Evolutionary conservation across 768 basidiomycete genomes (phyloP), one percentile per base, ranked within the genome.

Genomic region (Podaxis sp.): DNA sequence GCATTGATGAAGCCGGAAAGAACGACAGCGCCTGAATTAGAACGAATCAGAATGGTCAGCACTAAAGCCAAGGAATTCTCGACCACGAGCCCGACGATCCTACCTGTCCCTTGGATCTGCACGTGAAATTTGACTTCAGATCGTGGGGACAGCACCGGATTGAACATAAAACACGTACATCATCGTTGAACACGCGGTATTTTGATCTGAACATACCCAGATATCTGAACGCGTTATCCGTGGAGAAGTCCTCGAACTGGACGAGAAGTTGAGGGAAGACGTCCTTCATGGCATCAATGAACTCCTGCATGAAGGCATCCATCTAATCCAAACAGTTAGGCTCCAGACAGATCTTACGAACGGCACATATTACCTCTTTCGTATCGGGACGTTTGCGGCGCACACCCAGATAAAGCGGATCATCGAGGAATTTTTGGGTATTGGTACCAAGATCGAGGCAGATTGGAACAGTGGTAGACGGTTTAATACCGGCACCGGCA

Each of bases 241-340:
- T 90, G 56, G 88, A 87, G 71, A 90, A 93, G 70, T 92, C 86
- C 65, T 88, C 87, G 64, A 88, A 90, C 63, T 91, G 89, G n/a
- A 91, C 82, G 66, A 90, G 76, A 54, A 88, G 75, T 4, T 83
- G 75, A 6, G 90, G 90, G 73, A 89, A 90, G 15, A 84, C 82
- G 30, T 84, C 80, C 48, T 75, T 73, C 79, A 89, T 85, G 8
- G 87, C 85, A 15, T 76, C 72, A 87, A 92, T 91, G 73, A 92
- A 90, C 66, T 87, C 85, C 58, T 87, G 83, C 84, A 92, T 87
- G 75, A 91, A 91, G 40, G 75, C 86, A 48, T 87, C 84, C 80
- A 89, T 88, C 85, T 87, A 64, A 13, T 22, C 33, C 28, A 1
- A 64, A 24, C 28, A 54, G 46, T 49, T 20, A 50, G 57, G 26